These are phyloP conservation scores for Metschnikowia borealis DNA, from an alignment of 805 yeast species.

Conservation along the genomic window DNA sequence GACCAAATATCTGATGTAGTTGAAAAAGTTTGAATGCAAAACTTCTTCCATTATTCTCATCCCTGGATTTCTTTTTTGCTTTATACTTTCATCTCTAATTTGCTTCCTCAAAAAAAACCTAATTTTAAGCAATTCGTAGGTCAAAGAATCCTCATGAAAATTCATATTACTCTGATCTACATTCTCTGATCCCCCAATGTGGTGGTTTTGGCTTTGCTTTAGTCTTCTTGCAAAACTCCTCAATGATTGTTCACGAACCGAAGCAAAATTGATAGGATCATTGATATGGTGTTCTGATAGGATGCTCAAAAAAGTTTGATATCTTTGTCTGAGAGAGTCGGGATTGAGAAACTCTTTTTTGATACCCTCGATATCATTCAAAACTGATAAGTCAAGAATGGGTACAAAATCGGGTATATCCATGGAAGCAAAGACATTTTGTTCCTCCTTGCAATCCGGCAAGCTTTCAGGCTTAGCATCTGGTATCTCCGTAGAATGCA, in stretches of 20 bases:
- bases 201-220: neutral
- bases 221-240: conserved; percentile 22
- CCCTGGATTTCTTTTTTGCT: neutral
- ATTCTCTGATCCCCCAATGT: neutral
- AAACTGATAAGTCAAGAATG: conserved; percentile 10
- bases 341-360: conserved; percentile 24
- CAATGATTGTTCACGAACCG: conserved; percentile 29
- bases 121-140: conserved; percentile 26
- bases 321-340: conserved; percentile 28
- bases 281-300: conserved; percentile 28
- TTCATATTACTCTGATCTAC: neutral
- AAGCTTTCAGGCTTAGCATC: neutral
- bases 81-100: conserved; percentile 14
- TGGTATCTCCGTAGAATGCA: neutral
- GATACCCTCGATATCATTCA: conserved; percentile 26
- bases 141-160: conserved; percentile 26
- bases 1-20: conserved; percentile 34
- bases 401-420: conserved; percentile 7
- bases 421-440: neutral
- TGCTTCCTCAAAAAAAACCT: conserved; percentile 27
- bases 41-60: conserved; percentile 30
- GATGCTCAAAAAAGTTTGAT: conserved; percentile 28
- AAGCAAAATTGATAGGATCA: conserved; percentile 39
- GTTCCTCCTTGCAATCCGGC: neutral
- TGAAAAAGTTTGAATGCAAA: conserved; percentile 35